phyloP scores from a whole-genome alignment of 2,329 filamentous ascomycete species.

The Pseudogymnoascus sp. region DNA sequence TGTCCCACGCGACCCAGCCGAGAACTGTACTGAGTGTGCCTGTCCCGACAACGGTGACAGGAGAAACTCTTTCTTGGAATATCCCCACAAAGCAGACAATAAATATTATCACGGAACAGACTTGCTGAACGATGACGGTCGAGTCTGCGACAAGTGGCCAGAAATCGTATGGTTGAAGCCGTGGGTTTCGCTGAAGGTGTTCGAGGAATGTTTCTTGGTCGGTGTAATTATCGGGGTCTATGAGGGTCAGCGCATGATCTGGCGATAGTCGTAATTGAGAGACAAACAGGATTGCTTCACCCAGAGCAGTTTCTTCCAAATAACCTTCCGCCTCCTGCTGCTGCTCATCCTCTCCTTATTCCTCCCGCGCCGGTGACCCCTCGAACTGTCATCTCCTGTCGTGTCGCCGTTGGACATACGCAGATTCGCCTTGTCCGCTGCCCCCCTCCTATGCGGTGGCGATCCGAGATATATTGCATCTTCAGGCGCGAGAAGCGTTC shows the following conservation, averaged over 20 bases:
- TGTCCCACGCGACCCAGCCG: slow-evolving; percentile 88
- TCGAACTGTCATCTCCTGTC: slow-evolving; percentile 14
- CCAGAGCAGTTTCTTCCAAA: slow-evolving; percentile 96
- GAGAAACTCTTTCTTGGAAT: slow-evolving; percentile 77
- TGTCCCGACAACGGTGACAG: slow-evolving; percentile 81
- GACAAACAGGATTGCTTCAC: slow-evolving; percentile 85
- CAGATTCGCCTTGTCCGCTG: slow-evolving; percentile 35
- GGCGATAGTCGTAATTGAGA: not conserved
- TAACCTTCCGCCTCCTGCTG: slow-evolving; percentile 57
- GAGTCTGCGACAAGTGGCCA: slow-evolving; percentile 94
- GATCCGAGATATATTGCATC: slow-evolving; percentile 68
- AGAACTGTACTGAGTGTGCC: slow-evolving; percentile 75
- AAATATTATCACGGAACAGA: slow-evolving; percentile 91
- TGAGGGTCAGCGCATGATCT: slow-evolving; percentile 19
- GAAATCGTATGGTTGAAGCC: slow-evolving; percentile 92
- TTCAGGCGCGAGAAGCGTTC: slow-evolving; percentile 70
- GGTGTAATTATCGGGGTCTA: slow-evolving; percentile 97
- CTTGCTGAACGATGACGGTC: slow-evolving; percentile 94
- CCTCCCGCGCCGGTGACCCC: slow-evolving; percentile 20
- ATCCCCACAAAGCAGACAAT: slow-evolving; percentile 91
- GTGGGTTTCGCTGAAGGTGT: slow-evolving; percentile 88
- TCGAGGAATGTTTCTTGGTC: slow-evolving; percentile 96
- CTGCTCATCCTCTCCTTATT: slow-evolving; percentile 40
- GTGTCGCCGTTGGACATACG: slow-evolving; percentile 24
- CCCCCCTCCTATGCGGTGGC: slow-evolving; percentile 47